Conservation (phyloP, 2,329 filamentous ascomycete genomes). For the Arthroderma sp. region DNA sequence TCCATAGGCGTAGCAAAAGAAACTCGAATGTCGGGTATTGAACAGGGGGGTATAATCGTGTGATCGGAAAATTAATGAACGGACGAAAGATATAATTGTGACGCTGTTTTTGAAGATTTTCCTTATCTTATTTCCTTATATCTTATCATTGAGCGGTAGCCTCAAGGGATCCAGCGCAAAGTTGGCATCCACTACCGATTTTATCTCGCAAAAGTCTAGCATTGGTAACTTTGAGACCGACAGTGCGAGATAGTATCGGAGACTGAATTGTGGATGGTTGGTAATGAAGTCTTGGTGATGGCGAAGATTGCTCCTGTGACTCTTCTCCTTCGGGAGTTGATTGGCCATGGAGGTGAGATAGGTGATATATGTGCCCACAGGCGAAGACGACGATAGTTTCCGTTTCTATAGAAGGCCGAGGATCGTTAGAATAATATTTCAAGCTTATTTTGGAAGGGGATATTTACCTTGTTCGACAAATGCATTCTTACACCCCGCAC, state of each 20-base stretch:
- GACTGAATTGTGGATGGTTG: slow-evolving; percentile 7
- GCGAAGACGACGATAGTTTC: slow-evolving; percentile 53
- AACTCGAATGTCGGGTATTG: not conserved
- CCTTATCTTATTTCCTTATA: not conserved
- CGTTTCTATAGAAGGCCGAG: slow-evolving; percentile 29
- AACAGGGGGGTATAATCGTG: not conserved
- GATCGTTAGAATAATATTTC: not conserved
- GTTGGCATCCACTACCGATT: slow-evolving; percentile 36
- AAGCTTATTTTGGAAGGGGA: not conserved
- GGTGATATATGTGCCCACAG: slow-evolving; percentile 58
- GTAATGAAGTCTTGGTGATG: slow-evolving; percentile 14
- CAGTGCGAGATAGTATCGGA: slow-evolving; percentile 39
- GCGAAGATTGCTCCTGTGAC: slow-evolving; percentile 16
- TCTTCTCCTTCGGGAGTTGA: slow-evolving; percentile 13
- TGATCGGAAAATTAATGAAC: not conserved
- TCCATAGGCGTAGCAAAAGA: not conserved
- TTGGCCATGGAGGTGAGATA: slow-evolving; percentile 43
- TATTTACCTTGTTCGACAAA: slow-evolving; percentile 30
- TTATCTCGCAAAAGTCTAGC: slow-evolving; percentile 65
- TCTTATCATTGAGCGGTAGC: slow-evolving; percentile 11
- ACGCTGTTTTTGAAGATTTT: not conserved
- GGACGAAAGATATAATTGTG: not conserved
- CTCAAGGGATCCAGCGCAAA: slow-evolving; percentile 25
- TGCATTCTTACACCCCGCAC: slow-evolving; percentile 28
- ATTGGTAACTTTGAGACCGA: slow-evolving; percentile 79